Evolutionary conservation across 2,329 filamentous ascomycete genomes (phyloP).

Genomic region (Xylariaceae sp.): DNA sequence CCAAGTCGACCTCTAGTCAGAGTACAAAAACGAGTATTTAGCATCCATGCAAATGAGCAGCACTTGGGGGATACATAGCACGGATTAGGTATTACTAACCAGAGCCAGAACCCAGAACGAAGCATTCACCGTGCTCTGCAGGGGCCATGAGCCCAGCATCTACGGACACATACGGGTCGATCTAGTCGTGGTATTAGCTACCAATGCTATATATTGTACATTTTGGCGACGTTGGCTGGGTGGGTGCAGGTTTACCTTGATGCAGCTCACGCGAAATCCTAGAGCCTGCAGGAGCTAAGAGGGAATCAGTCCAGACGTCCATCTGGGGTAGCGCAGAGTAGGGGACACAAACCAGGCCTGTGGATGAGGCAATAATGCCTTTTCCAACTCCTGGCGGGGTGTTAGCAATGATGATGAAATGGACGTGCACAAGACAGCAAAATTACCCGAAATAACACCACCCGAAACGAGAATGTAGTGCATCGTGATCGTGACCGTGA

Average conservation of each 20-base stretch:
- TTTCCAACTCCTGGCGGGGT: slow-evolving; percentile 32
- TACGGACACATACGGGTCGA: slow-evolving; percentile 75
- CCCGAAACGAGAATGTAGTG: slow-evolving; percentile 84
- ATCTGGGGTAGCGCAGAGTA: background rate
- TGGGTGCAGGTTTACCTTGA: slow-evolving; percentile 59
- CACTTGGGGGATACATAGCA: background rate
- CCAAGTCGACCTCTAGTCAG: slow-evolving; percentile 54
- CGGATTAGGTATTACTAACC: slow-evolving; percentile 16
- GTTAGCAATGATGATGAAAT: slow-evolving; percentile 20
- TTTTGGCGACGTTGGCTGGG: slow-evolving; percentile 52
- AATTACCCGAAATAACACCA: slow-evolving; percentile 58
- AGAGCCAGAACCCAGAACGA: slow-evolving; percentile 79
- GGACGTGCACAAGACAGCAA: slow-evolving; percentile 17
- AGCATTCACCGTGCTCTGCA: slow-evolving; percentile 73
- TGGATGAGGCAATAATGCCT: slow-evolving; percentile 37
- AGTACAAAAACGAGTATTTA: background rate
- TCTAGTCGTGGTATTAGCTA: slow-evolving; percentile 48
- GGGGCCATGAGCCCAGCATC: slow-evolving; percentile 68
- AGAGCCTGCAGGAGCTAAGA: slow-evolving; percentile 78
- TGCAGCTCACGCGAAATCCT: slow-evolving; percentile 71
- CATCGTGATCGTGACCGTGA: slow-evolving; percentile 58
- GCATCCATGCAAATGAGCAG: background rate
- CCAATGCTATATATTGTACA: background rate
- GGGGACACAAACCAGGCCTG: slow-evolving; percentile 18
- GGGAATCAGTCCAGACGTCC: slow-evolving; percentile 60